phyloP scores from a whole-genome alignment of 495 filamentous ascomycete species.

The Neurospora africana region DNA sequence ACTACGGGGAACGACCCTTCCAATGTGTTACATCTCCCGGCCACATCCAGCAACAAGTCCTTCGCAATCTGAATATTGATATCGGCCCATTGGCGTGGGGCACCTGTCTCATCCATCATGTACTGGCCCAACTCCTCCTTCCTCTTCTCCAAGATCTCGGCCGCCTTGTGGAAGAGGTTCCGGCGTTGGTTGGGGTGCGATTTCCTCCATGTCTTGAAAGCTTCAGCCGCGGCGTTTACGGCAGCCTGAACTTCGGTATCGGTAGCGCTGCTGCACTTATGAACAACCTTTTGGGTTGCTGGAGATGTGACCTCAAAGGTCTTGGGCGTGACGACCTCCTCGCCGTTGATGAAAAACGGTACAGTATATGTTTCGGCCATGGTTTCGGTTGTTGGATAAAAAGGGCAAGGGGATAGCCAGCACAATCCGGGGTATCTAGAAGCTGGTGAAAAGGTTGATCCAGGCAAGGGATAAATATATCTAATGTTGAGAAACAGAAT shows the following conservation, averaged over 20 bases:
- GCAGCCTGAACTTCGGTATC: constrained; percentile 51
- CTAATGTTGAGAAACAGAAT: background rate
- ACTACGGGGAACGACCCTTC: constrained; percentile 51
- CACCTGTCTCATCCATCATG: constrained; percentile 62
- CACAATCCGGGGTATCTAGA: background rate
- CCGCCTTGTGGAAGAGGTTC: constrained; percentile 60
- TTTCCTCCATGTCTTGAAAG: constrained; percentile 62
- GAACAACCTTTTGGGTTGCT: constrained; percentile 47
- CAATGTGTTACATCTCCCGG: constrained; percentile 51
- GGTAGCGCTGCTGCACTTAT: constrained; percentile 51
- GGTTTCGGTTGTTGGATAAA: background rate
- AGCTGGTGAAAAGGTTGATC: background rate
- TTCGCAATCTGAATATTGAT: constrained; percentile 54
- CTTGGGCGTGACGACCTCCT: constrained; percentile 47
- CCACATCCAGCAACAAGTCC: constrained; percentile 58
- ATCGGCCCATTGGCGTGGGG: constrained; percentile 38
- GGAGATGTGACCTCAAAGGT: constrained; percentile 63
- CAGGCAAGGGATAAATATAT: background rate
- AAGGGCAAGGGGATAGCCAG: background rate
- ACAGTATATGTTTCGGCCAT: constrained; percentile 28
- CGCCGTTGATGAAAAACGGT: constrained; percentile 66
- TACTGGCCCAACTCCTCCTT: constrained; percentile 52
- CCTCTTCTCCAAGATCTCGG: constrained; percentile 54
- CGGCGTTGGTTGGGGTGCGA: constrained; percentile 51
- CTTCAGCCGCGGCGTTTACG: constrained; percentile 52